phyloP scores from a whole-genome alignment of 805 yeast species.

The Saturnispora mendoncae region DNA sequence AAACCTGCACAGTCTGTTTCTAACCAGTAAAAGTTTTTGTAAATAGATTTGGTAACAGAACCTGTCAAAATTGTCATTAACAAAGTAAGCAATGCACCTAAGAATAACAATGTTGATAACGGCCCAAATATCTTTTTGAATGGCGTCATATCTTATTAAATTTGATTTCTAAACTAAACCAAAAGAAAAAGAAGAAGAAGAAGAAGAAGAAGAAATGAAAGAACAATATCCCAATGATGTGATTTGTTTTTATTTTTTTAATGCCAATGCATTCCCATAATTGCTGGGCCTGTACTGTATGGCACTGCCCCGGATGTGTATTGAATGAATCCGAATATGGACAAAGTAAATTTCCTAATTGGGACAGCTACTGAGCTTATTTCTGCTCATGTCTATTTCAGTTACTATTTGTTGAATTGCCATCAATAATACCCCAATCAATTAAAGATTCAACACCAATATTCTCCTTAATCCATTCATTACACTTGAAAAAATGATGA shows the following conservation, averaged over 20 bases:
- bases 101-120: constrained; percentile 12
- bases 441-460: constrained; percentile 26
- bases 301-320: background rate
- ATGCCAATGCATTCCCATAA: no score
- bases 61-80: constrained; percentile 66
- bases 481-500: constrained; percentile 63
- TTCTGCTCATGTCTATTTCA: background rate
- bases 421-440: constrained; percentile 21
- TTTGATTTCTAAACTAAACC: background rate
- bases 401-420: background rate
- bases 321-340: background rate
- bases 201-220: background rate
- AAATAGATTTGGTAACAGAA: constrained; percentile 35
- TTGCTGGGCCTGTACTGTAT: no score
- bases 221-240: background rate
- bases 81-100: constrained; percentile 41
- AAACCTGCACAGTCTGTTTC: constrained; percentile 61
- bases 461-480: constrained; percentile 57
- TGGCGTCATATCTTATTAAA: background rate
- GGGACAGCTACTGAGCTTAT: background rate
- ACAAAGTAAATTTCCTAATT: background rate
- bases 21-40: constrained; percentile 70
- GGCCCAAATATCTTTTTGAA: constrained; percentile 4
- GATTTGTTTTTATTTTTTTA: background rate
- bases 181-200: background rate